These are phyloP conservation scores for Liquidambar formosana DNA, from an alignment of 164 flowering plant species.

Conservation along the genomic window DNA sequence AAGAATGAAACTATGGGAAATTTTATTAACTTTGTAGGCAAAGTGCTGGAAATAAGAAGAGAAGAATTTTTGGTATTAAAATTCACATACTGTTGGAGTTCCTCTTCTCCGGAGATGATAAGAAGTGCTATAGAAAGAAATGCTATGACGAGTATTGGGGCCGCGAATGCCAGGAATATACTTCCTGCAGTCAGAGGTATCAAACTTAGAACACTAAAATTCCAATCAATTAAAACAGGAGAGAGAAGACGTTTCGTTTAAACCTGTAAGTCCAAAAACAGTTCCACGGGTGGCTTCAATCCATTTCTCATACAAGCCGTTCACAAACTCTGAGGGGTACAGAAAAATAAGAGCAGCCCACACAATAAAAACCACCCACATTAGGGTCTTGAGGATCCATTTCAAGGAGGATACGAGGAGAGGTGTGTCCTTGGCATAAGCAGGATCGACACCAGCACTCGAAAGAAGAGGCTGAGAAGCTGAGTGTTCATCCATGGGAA, in stretches of 20 bases:
- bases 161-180: constrained; percentile 55
- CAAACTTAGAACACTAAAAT: neutral
- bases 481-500: constrained; percentile 33
- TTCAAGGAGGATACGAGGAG: constrained; percentile 18
- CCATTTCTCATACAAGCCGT: constrained; percentile 22
- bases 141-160: constrained; percentile 59
- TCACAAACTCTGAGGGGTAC: constrained; percentile 41
- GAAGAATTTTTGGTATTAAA: no score
- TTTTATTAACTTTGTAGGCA: no score
- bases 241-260: neutral
- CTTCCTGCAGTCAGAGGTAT: constrained; percentile 51
- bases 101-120: constrained; percentile 36
- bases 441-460: constrained; percentile 2
- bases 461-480: constrained; percentile 55
- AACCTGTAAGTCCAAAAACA: constrained; percentile 67
- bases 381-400: constrained; percentile 53
- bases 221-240: neutral
- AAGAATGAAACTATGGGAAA: no score
- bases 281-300: constrained; percentile 23
- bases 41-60: no score
- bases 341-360: constrained; percentile 66
- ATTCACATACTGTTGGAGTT: constrained; percentile 35
- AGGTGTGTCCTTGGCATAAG: constrained; percentile 18
- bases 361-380: constrained; percentile 58
- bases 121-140: constrained; percentile 37